These are phyloP conservation scores for Helianthus tuberosus DNA, from an alignment of 129 eudicot genomes.

Conservation along the genomic window DNA sequence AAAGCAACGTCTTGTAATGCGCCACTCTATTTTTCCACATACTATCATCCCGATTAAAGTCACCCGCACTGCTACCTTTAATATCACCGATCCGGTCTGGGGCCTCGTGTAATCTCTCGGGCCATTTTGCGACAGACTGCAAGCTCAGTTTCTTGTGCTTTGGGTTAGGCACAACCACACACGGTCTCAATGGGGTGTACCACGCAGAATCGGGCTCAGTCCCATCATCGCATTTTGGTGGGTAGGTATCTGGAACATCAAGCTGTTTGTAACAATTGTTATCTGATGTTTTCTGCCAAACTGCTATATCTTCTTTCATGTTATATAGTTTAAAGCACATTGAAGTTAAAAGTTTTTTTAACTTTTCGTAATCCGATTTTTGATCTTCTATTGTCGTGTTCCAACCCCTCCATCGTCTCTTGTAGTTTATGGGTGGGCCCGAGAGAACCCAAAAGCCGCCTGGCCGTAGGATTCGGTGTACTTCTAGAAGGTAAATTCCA, in stretches of 20 bases:
- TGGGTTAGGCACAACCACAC: constrained; percentile 76
- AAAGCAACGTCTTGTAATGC: constrained; percentile 82
- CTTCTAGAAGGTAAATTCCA: constrained; percentile 91
- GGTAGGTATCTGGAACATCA: constrained; percentile 71
- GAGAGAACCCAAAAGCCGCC: constrained; percentile 99
- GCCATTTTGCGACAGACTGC: constrained; percentile 73
- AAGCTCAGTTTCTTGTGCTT: constrained; percentile 54
- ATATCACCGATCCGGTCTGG: constrained; percentile 79
- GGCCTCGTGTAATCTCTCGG: constrained; percentile 63
- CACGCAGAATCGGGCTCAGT: constrained; percentile 97
- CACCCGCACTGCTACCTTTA: constrained; percentile 84
- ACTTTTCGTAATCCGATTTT: constrained; percentile 75
- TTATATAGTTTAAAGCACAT: constrained; percentile 86
- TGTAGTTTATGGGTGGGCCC: constrained; percentile 92
- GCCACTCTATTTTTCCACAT: constrained; percentile 74
- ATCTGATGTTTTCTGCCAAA: constrained; percentile 88
- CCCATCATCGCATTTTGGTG: constrained; percentile 89
- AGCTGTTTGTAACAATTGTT: constrained; percentile 81
- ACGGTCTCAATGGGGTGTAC: constrained; percentile 95
- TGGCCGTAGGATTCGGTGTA: constrained; percentile 94
- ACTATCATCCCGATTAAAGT: constrained; percentile 67
- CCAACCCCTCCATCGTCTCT: constrained; percentile 93
- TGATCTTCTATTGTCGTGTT: constrained; percentile 86
- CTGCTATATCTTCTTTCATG: constrained; percentile 91
- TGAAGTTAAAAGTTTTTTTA: constrained; percentile 69